A percentile compares a stretch with the other conserved stretches of the same genome.
These are phyloP conservation scores for Pythium brassicae DNA, from an alignment of 352 stramenopile genomes.

Conservation along the genomic window DNA sequence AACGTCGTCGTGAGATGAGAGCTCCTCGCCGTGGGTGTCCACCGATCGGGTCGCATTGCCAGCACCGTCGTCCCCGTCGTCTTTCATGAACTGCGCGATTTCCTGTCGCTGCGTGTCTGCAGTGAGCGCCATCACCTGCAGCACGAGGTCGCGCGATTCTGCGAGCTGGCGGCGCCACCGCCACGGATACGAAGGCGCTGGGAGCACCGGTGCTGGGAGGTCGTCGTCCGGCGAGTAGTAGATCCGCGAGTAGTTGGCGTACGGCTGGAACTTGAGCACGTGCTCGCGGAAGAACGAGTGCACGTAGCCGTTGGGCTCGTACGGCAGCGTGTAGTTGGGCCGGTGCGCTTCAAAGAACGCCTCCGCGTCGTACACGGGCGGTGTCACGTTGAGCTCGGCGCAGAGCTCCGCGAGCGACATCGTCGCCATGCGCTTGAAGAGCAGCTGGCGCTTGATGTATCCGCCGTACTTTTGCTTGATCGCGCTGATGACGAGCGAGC, in stretches of 20 bases:
- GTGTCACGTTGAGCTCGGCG: conserved; percentile 27
- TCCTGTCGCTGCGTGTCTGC: conserved; percentile 2
- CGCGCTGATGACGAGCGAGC: conserved; percentile 21
- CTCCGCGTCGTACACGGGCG: conserved; percentile 16
- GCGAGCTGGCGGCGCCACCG: conserved; percentile 29
- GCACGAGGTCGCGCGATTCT: conserved; percentile 17
- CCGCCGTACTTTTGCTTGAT: conserved; percentile 33
- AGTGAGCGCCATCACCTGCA: conserved; percentile 23
- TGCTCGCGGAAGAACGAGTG: conserved; percentile 17
- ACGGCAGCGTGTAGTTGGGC: conserved; percentile 27
- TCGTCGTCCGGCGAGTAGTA: conserved; percentile 42
- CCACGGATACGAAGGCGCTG: conserved; percentile 46
- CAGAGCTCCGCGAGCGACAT: conserved; percentile 42
- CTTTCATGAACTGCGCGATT: conserved; percentile 1
- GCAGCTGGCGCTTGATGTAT: conserved; percentile 33
- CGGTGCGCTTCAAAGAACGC: conserved; percentile 16
- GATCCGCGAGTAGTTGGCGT: conserved; percentile 30
- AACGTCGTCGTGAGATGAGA: too few relatives aligned
- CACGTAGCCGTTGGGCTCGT: conserved; percentile 17
- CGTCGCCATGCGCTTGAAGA: conserved; percentile 18
- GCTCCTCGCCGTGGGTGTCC: not conserved
- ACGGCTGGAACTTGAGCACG: conserved; percentile 30
- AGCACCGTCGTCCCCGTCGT: not conserved
- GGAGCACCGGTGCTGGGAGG: conserved; percentile 28
- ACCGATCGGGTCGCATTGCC: not conserved